Evolutionary conservation across 768 basidiomycete genomes (phyloP), one percentile per base, ranked within the genome.

Genomic region (Rhizopogon sp.): DNA sequence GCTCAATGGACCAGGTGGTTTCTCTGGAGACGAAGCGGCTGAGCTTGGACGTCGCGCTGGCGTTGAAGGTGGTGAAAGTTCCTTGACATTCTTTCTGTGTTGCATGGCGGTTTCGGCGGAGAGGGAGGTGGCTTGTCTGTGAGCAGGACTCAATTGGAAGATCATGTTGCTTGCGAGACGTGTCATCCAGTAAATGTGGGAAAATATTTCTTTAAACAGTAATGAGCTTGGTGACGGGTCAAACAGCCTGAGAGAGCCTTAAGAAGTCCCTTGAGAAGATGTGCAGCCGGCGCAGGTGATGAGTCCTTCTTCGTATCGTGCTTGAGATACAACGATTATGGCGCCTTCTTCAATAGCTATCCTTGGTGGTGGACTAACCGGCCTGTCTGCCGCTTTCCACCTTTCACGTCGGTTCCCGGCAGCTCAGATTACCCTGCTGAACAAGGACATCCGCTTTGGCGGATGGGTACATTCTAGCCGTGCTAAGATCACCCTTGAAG

Each of bases 401-500:
- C 80, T 93, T 7, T 74, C 88, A 9, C 74, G 85, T 52, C 76
- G 79, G 6, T 87, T 88, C 59, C 85, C 88, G 0, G 60, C 67
- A 9, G 61, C 80, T 1, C 73, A 70, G 8, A 81, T 97, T 55
- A 79, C 83, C 1, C 63, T 98, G 11, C 59, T 95, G 28, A 94
- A 98, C 61, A 81, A 76, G 58, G 71, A 81, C 7, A 47, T 69
- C 1, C 74, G 82, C 2, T 67, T 88, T 5, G 96, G 96, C 11
- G 96, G 96, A n/a, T 98, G 94, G 95, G 80, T 93, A 1, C 76
- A 72, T 51, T 88, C 80, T 47, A 77, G 83, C 54, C 77, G 78
- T 16, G 75, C 86, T 20, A 60, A 71, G 7, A 59, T 89, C 8
- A 64, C 69, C 5, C 50, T 59, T 42, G 60, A 66, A 31, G 60